phyloP scores from a whole-genome alignment of 1,284 basidiomycete species.

The Cryptococcus neoformans region DNA sequence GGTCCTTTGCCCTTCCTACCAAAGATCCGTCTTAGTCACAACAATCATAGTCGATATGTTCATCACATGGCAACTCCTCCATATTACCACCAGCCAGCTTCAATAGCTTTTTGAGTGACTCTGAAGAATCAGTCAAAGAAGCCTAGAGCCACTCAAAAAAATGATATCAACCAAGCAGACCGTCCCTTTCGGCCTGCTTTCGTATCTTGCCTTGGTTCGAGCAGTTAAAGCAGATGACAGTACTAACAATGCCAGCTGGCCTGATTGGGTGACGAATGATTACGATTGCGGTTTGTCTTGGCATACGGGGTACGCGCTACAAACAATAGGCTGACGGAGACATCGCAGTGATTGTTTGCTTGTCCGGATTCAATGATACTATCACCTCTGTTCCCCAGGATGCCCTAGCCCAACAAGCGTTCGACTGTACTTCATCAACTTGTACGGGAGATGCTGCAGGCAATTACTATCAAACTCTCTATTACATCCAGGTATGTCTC shows the following conservation, averaged over 20 bases:
- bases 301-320: neutral
- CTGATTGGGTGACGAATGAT: slow-evolving; percentile 30
- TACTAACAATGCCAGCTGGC: slow-evolving; percentile 3
- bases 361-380: slow-evolving; percentile 18
- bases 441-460: slow-evolving; percentile 16
- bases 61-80: no score
- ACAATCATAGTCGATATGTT: no score
- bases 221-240: neutral
- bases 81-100: no score
- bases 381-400: slow-evolving; percentile 19
- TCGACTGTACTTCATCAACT: slow-evolving; percentile 13
- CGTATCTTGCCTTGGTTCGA: neutral
- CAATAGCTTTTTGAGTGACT: no score
- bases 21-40: no score
- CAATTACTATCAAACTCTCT: slow-evolving; percentile 25
- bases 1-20: no score
- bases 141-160: no score
- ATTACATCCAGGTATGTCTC: slow-evolving; percentile 24
- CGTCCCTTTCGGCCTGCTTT: neutral
- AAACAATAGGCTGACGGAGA: neutral
- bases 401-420: slow-evolving; percentile 9
- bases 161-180: neutral
- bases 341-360: slow-evolving; percentile 17
- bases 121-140: no score
- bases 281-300: slow-evolving; percentile 24